Evolutionary conservation across 1,284 basidiomycete genomes (phyloP), one percentile per base, ranked within the genome.

Genomic region (Cryptococcus sp.): DNA sequence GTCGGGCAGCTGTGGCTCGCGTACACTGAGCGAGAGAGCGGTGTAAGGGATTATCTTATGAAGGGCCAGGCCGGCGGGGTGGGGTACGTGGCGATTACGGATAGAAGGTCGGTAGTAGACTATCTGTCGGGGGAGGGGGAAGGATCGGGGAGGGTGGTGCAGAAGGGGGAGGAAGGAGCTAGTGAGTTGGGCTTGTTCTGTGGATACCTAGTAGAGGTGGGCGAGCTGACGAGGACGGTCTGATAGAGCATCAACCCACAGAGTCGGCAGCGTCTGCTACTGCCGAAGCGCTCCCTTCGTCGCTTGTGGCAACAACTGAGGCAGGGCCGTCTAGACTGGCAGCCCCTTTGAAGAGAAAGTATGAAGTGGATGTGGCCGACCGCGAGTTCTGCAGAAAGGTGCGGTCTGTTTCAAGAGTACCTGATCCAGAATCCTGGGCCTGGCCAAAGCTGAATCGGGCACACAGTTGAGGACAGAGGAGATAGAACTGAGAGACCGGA

Each of bases 1-100:
- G 73, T 92, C 16, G 88, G 89, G 56, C 88, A 90, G 2, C 79
- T 95, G 5, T 87, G 89, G 67, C 80, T 93, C 15, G 87, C 87
- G 39, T 95, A 87, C 87, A 78, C 85, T 1, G 80, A 88, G 40
- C 81, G 84, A 48, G 87, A 89, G 69, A 83, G 83, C 0, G 80
- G 84, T 1, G 84, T 85, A 37, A 87, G 86, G 23, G 90, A 93
- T 65, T 96, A 95, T 76, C 85, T 94, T 82, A 87, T 86, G 73
- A 86, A 88, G 66, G 86, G 86, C 3, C 81, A 89, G 59, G 86
- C 88, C 66, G 82, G 81, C 52, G 87, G 87, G 1, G 77, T 91
- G 33, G 80, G 72, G 6, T 89, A 91, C 70, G 89, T 95, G 44
- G 86, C 88, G 66, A 85, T 91, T 42, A 90, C 89, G 2, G 91